Conservation (phyloP, 805 yeast genomes). For the Saccharomycopsis amapae region DNA sequence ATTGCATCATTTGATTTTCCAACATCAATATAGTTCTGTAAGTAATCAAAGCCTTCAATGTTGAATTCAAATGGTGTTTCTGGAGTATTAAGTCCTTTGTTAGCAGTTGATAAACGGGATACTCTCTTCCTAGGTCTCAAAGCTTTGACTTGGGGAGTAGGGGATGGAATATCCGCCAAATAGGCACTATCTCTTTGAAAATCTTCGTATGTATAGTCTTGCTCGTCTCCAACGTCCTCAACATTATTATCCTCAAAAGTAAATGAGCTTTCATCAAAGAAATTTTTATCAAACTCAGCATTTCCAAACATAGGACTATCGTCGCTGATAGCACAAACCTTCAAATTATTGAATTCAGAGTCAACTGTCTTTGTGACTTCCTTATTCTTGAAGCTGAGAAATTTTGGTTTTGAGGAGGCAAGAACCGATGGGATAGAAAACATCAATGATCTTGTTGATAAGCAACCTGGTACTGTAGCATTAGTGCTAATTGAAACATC, state of each 20-base stretch:
- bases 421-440: not conserved
- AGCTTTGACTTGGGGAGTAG: not conserved
- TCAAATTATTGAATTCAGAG: too few species aligned
- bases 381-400: not conserved
- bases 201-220: conserved; percentile 1
- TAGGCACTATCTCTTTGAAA: conserved; percentile 3
- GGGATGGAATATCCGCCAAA: not conserved
- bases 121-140: not conserved
- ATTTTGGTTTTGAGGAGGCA: not conserved
- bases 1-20: not conserved
- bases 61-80: conserved; percentile 10
- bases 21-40: conserved; percentile 15
- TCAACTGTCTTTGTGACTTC: too few species aligned
- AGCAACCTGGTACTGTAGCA: not conserved
- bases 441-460: not conserved
- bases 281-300: too few species aligned
- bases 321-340: not conserved
- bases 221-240: not conserved
- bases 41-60: conserved; percentile 10
- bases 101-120: not conserved
- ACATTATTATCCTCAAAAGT: not conserved
- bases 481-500: not conserved
- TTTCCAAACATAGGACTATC: not conserved
- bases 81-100: conserved; percentile 2
- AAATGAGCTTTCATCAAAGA: not conserved